Percentiles rank a stretch among this genome's conserved stretches.
Evolutionary conservation across 495 filamentous ascomycete genomes (phyloP).

Genomic region (Thozetella sp.): DNA sequence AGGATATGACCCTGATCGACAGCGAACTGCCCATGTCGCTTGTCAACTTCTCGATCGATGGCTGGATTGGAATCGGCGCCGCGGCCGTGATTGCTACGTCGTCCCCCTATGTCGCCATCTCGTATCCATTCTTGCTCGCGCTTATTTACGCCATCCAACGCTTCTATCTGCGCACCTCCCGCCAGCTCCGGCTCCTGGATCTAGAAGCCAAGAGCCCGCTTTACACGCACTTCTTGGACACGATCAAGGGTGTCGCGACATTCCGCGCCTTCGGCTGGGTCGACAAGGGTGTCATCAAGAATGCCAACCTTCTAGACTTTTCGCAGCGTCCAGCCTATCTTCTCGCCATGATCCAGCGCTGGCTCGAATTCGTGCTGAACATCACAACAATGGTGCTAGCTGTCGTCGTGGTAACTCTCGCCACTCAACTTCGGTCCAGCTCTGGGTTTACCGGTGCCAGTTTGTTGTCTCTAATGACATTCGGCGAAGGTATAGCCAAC

Average conservation of each 20-base stretch:
- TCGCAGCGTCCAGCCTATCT: slow-evolving; percentile 63
- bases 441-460: slow-evolving; percentile 59
- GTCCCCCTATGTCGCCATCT: slow-evolving; percentile 25
- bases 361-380: slow-evolving; percentile 54
- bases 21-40: slow-evolving; percentile 23
- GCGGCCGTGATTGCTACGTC: slow-evolving; percentile 28
- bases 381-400: slow-evolving; percentile 50
- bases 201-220: slow-evolving; percentile 54
- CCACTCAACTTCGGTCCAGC: slow-evolving; percentile 40
- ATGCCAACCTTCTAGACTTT: slow-evolving; percentile 47
- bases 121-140: slow-evolving; percentile 20
- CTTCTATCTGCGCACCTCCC: slow-evolving; percentile 61
- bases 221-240: slow-evolving; percentile 54
- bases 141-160: slow-evolving; percentile 55
- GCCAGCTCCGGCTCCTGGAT: slow-evolving; percentile 58
- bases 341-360: slow-evolving; percentile 57
- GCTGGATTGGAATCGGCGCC: slow-evolving; percentile 18
- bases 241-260: slow-evolving; percentile 47
- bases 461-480: slow-evolving; percentile 18
- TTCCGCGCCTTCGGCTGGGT: slow-evolving; percentile 62
- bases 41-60: slow-evolving; percentile 26
- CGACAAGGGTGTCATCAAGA: slow-evolving; percentile 27
- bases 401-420: slow-evolving; percentile 46
- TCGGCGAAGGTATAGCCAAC: slow-evolving; percentile 12
- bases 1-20: slow-evolving; percentile 48